Evolutionary conservation across 164 flowering plant genomes (phyloP).

Genomic region (Akebia trifoliata): DNA sequence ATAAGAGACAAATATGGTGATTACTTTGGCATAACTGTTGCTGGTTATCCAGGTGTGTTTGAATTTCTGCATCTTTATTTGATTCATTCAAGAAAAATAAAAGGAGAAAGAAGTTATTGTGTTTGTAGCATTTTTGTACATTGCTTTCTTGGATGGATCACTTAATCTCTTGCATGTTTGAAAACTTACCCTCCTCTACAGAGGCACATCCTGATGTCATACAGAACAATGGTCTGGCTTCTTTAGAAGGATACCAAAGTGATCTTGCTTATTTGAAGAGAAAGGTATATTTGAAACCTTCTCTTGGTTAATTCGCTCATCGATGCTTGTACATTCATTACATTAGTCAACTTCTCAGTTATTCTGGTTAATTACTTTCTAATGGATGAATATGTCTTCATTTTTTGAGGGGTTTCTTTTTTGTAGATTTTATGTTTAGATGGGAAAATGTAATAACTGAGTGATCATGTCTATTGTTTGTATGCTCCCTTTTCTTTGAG

Average conservation of each 20-base stretch:
- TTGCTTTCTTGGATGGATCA: background rate
- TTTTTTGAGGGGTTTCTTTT: too few species aligned
- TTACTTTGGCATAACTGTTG: conserved; percentile 90
- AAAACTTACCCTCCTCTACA: conserved; percentile 26
- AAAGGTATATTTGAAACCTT: conserved; percentile 42
- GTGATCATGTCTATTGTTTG: too few species aligned
- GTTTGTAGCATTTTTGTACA: background rate
- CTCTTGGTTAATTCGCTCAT: too few species aligned
- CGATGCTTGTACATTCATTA: too few species aligned
- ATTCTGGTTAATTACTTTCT: too few species aligned
- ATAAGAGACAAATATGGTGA: conserved; percentile 71
- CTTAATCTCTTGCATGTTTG: background rate
- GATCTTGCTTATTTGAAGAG: conserved; percentile 85
- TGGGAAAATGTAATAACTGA: too few species aligned
- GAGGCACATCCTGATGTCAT: conserved; percentile 98
- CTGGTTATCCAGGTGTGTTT: conserved; percentile 83
- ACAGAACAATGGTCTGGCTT: conserved; percentile 50
- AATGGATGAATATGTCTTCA: too few species aligned
- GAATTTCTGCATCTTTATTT: background rate
- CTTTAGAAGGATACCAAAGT: conserved; percentile 56
- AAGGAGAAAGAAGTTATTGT: background rate
- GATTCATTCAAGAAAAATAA: too few species aligned
- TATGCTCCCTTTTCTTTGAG: too few species aligned
- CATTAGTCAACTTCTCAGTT: too few species aligned
- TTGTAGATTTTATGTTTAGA: too few species aligned